Conservation (phyloP, 1,284 basidiomycete species). For the Rhodotorula glutinis region DNA sequence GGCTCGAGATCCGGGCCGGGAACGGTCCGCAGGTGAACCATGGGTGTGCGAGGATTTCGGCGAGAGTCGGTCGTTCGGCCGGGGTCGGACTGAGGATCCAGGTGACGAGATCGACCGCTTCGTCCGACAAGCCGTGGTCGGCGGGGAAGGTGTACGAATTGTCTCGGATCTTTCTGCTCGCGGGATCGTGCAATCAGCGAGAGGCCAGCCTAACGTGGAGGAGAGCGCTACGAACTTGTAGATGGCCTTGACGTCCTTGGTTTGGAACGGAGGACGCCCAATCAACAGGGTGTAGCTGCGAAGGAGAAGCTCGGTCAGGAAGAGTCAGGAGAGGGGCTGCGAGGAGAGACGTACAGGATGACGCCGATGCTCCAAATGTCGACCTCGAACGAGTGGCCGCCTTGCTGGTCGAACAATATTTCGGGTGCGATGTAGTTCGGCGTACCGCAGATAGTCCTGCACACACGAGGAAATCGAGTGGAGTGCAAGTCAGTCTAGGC, state of each 20-base stretch:
- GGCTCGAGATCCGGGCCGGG: constrained; percentile 74
- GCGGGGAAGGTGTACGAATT: constrained; percentile 91
- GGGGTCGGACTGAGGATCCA: constrained; percentile 78
- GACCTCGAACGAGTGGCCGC: constrained; percentile 93
- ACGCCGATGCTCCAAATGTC: constrained; percentile 98
- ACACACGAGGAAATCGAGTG: background rate
- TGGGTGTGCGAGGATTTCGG: constrained; percentile 76
- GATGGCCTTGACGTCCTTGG: constrained; percentile 91
- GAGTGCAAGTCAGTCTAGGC: too few species aligned
- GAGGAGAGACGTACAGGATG: constrained; percentile 59
- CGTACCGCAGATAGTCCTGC: constrained; percentile 88
- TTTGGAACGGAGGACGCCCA: constrained; percentile 95
- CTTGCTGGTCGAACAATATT: constrained; percentile 86
- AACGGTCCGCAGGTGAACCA: constrained; percentile 83
- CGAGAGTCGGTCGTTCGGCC: constrained; percentile 74
- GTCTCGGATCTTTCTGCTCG: constrained; percentile 75
- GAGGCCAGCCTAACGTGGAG: too few species aligned
- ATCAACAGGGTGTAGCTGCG: constrained; percentile 77
- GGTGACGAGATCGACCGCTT: constrained; percentile 75
- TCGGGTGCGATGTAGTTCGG: constrained; percentile 99
- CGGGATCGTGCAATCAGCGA: background rate
- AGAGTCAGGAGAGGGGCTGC: accelerated
- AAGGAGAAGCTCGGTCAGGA: background rate
- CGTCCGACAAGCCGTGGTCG: constrained; percentile 67
- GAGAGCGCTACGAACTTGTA: constrained; percentile 60